Evolutionary conservation across 768 basidiomycete genomes (phyloP).

Genomic region (Serendipita sp.): DNA sequence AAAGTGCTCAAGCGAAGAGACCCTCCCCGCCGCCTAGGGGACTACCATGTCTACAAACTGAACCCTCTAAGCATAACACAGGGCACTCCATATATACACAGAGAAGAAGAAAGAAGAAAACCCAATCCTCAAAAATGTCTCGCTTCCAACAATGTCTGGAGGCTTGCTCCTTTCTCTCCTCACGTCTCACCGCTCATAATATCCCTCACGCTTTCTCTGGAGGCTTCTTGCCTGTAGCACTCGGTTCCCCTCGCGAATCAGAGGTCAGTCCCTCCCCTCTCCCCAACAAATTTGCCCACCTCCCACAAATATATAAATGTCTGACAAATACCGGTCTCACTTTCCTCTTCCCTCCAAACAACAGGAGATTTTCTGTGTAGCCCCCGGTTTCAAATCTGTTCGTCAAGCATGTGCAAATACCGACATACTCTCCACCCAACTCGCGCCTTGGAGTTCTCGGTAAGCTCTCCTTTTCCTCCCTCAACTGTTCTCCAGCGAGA

Average conservation of each 20-base stretch:
- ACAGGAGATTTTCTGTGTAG: slow-evolving; percentile 76
- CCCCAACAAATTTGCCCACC: too few species aligned
- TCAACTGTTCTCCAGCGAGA: background rate
- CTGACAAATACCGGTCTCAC: slow-evolving; percentile 11
- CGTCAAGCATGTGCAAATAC: slow-evolving; percentile 56
- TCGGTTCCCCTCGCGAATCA: slow-evolving; percentile 47
- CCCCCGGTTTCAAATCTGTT: slow-evolving; percentile 67
- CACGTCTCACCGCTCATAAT: slow-evolving; percentile 35
- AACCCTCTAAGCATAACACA: too few species aligned
- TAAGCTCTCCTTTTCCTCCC: slow-evolving; percentile 24
- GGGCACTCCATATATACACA: too few species aligned
- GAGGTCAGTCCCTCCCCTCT: slow-evolving; percentile 32
- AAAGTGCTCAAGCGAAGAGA: too few species aligned
- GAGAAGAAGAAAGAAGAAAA: too few species aligned
- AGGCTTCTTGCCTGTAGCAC: slow-evolving; percentile 49
- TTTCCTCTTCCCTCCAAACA: too few species aligned
- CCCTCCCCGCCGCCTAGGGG: too few species aligned
- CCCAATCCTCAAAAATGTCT: slow-evolving; percentile 19
- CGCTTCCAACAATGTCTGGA: slow-evolving; percentile 39
- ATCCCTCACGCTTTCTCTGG: slow-evolving; percentile 77
- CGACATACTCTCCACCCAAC: slow-evolving; percentile 46
- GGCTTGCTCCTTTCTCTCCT: slow-evolving; percentile 61
- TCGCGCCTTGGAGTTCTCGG: slow-evolving; percentile 83
- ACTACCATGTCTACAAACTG: too few species aligned
- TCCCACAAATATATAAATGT: too few species aligned